Percentiles rank a stretch among this genome's conserved stretches.
These are phyloP conservation scores for Raphanus raphanistrum DNA, from an alignment of 345 rosid genomes.

Conservation along the genomic window DNA sequence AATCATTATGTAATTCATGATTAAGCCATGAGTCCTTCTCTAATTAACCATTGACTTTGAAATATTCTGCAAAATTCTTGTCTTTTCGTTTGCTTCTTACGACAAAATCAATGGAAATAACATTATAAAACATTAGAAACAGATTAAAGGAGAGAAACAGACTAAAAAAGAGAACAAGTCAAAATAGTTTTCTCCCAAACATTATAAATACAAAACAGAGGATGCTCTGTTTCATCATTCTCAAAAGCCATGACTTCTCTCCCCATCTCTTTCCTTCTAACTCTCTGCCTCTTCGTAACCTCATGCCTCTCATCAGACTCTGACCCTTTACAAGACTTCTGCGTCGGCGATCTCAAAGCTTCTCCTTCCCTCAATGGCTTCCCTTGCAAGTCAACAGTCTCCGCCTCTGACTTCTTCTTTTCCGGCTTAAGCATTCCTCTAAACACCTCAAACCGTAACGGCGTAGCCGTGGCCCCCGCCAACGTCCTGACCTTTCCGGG, in stretches of 20 bases:
- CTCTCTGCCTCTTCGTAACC: constrained; percentile 40
- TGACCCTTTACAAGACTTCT: constrained; percentile 69
- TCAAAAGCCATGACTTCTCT: constrained; percentile 37
- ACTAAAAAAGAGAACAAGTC: not conserved
- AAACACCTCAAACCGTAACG: constrained; percentile 52
- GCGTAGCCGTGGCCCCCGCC: constrained; percentile 35
- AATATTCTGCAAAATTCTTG: constrained; percentile 1
- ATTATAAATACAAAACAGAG: constrained; percentile 20
- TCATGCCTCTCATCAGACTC: constrained; percentile 55
- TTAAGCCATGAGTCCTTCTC: not conserved
- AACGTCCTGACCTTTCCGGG: constrained; percentile 62
- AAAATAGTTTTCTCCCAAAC: not conserved
- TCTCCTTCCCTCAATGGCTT: constrained; percentile 58
- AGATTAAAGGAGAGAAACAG: not conserved
- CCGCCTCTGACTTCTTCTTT: constrained; percentile 67
- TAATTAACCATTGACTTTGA: constrained; percentile 14
- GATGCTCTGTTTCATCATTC: constrained; percentile 27
- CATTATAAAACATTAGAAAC: not conserved
- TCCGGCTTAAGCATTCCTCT: constrained; percentile 50
- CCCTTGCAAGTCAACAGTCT: constrained; percentile 64
- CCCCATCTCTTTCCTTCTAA: constrained; percentile 15
- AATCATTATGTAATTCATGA: constrained; percentile 3
- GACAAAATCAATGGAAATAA: not conserved
- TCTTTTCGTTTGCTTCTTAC: not conserved
- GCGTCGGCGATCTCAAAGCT: constrained; percentile 53